Conservation (phyloP, 257 asterid species). For the Cinchona pubescens region DNA sequence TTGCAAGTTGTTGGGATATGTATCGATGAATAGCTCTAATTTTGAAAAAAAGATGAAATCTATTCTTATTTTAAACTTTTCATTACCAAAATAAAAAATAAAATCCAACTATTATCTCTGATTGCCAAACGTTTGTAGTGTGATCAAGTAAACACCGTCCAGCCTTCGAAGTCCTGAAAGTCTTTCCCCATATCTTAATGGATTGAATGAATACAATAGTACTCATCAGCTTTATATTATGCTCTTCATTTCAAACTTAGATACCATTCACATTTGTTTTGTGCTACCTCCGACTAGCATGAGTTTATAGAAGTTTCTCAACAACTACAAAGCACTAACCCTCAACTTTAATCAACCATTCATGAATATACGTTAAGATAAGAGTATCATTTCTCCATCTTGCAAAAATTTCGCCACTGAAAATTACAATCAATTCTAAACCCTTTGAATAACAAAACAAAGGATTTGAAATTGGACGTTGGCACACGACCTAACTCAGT, state of each 20-base stretch:
- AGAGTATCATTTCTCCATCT: too few species aligned
- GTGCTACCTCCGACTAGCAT: background rate
- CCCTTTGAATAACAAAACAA: background rate
- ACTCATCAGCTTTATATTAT: background rate
- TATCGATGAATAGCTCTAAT: too few species aligned
- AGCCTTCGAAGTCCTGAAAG: background rate
- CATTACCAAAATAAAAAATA: too few species aligned
- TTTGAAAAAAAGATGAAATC: too few species aligned
- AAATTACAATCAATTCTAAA: too few species aligned
- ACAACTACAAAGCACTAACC: background rate
- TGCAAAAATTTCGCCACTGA: too few species aligned
- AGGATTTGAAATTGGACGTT: background rate
- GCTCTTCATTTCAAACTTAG: background rate
- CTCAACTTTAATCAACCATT: background rate
- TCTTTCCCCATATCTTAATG: background rate
- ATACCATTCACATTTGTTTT: slow-evolving; percentile 7
- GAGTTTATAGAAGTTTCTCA: too few species aligned
- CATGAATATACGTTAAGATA: too few species aligned
- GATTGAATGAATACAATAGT: background rate
- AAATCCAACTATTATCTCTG: background rate
- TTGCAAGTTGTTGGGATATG: too few species aligned
- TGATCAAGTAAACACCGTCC: background rate
- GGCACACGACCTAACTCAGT: background rate
- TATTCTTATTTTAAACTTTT: too few species aligned
- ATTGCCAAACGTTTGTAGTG: background rate